Percentiles rank a stretch among this genome's conserved stretches.
These are phyloP conservation scores for Tulasnella sp. DNA, from an alignment of 768 basidiomycete genomes.

Conservation along the genomic window DNA sequence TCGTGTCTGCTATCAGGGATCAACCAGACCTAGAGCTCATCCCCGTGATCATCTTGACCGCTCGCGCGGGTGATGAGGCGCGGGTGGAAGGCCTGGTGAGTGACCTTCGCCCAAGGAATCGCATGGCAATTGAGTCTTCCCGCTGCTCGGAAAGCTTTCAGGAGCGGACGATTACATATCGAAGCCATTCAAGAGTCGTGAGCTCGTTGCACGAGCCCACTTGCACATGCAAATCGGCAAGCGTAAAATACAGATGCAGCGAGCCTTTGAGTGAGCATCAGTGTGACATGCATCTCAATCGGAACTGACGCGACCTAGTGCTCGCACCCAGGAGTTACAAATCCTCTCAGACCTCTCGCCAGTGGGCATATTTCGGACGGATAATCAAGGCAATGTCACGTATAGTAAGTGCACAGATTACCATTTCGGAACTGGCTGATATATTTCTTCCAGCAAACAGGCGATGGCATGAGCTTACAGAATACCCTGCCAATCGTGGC, in stretches of 20 bases:
- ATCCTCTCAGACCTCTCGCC: conserved; percentile 27
- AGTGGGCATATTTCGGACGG: conserved; percentile 24
- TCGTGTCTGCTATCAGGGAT: conserved; percentile 25
- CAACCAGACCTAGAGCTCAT: conserved; percentile 20
- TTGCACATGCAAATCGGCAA: conserved; percentile 34
- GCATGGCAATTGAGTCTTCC: too few species aligned
- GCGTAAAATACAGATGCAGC: conserved; percentile 20
- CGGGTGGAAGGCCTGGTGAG: conserved; percentile 28
- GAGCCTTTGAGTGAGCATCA: conserved; percentile 3
- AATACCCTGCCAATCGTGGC: conserved; percentile 5
- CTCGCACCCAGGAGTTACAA: conserved; percentile 25
- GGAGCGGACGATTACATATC: conserved; percentile 31
- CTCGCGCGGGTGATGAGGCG: conserved; percentile 29
- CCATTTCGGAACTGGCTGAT: neutral
- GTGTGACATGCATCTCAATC: neutral
- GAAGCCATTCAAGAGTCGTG: conserved; percentile 32
- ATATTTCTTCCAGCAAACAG: neutral
- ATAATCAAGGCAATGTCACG: conserved; percentile 8
- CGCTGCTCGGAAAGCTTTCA: conserved; percentile 20
- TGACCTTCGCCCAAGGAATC: neutral
- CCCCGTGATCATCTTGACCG: conserved; percentile 30
- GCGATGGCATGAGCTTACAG: conserved; percentile 14
- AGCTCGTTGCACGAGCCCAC: conserved; percentile 31
- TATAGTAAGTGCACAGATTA: neutral
- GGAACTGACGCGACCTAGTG: conserved; percentile 17